Percentiles rank a stretch among this genome's conserved stretches.
phyloP scores from a whole-genome alignment of 2,329 filamentous ascomycete species.

The Alternaria atra region DNA sequence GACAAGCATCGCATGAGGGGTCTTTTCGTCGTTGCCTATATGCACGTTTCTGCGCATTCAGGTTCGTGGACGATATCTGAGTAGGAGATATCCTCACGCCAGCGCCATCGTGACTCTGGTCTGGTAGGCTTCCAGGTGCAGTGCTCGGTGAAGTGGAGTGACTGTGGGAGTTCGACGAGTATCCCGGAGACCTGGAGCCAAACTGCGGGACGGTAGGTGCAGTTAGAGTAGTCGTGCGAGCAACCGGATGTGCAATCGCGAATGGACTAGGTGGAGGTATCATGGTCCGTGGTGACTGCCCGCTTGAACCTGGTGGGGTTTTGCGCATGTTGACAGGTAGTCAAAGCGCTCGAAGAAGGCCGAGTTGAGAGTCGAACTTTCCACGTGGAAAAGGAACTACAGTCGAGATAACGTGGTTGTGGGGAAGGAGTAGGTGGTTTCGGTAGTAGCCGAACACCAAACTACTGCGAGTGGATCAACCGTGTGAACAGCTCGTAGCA shows the following conservation, averaged over 20 bases:
- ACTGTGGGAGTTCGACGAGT: slow-evolving; percentile 41
- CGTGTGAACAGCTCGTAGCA: slow-evolving; percentile 31
- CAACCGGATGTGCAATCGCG: slow-evolving; percentile 32
- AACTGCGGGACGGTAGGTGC: slow-evolving; percentile 41
- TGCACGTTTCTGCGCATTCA: slow-evolving; percentile 85
- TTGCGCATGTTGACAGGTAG: slow-evolving; percentile 34
- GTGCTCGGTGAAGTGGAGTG: slow-evolving; percentile 51
- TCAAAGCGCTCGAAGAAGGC: slow-evolving; percentile 17
- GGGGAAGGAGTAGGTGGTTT: slow-evolving; percentile 38
- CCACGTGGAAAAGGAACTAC: slow-evolving; percentile 15
- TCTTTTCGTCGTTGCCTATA: slow-evolving; percentile 96
- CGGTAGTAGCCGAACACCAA: slow-evolving; percentile 48
- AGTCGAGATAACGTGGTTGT: slow-evolving; percentile 25
- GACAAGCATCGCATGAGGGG: slow-evolving; percentile 95
- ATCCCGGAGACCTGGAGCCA: slow-evolving; percentile 45
- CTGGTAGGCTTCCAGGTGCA: slow-evolving; percentile 43
- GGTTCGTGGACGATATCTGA: slow-evolving; percentile 57
- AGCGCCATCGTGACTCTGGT: slow-evolving; percentile 45
- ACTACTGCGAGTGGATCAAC: slow-evolving; percentile 36
- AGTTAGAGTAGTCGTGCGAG: slow-evolving; percentile 38
- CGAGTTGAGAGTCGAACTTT: background rate
- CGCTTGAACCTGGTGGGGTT: slow-evolving; percentile 45
- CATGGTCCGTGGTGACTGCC: slow-evolving; percentile 44
- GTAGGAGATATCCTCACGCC: slow-evolving; percentile 54
- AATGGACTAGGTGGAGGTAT: slow-evolving; percentile 48